Base-by-base conservation (phyloP, 2,329 filamentous ascomycete species). In the Pyrenophora tritici-repentis region DNA sequence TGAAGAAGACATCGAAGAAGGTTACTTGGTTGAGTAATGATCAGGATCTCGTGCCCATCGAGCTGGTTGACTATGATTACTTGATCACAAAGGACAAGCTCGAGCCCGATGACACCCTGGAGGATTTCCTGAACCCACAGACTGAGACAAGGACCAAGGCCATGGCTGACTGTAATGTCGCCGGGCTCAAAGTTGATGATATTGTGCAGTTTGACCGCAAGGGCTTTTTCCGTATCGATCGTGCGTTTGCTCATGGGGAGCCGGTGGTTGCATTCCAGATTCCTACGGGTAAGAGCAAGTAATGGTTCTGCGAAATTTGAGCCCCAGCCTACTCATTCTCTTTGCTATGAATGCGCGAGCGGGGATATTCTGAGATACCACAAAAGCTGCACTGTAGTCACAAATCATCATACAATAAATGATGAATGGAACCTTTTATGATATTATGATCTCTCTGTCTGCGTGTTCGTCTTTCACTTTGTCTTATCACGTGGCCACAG, bases 1-100 rank as follows among this genome's bases (percentile, higher is more conserved):
- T 97, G 74, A 96, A 96, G 81, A 88, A 90, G 70, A 97, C 93
- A 0, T 86, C 91, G 68, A 97, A 97, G 85, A 97, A 97, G 81
- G 85, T 97, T 32, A 97, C 92, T 1, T 97, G 93, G 93, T 79
- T 97, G 40, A 87, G 90, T 1, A 83, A 82, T 0, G 84, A 90
- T 61, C 89, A 93, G 76, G 83, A 88, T 51, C 82, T 96, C 0
- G 81, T 96, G 12, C 86, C 87, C 6, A 86, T 94, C 17, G 90
- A 96, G 75, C 82, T 96, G 9, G 93, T 92, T 76, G 91, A 97
- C 63, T 97, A 97, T 72, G 93, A 96, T 76, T 93, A 95, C 77
- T 83, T 97, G 41, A 88, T 97, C 70, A 95, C 88, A 53, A 97
- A 97, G 81, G 93, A 97, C 72, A 92, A 94, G 71, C 82, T 97